These are phyloP conservation scores for Sugiyamaella boreocaroliniensis DNA, from an alignment of 805 yeast genomes.

Conservation along the genomic window DNA sequence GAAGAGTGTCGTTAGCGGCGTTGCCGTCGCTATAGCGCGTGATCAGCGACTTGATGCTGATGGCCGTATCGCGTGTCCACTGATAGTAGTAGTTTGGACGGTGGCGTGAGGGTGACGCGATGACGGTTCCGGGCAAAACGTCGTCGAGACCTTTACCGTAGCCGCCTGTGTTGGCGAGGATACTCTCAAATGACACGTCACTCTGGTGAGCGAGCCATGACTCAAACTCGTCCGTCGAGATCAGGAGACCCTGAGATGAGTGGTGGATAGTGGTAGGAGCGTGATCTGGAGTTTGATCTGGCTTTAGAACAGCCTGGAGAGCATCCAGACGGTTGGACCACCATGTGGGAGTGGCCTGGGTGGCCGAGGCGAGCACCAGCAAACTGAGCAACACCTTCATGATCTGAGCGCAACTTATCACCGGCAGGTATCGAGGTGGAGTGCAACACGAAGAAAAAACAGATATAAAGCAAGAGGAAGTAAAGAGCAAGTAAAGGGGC, in stretches of 20 bases:
- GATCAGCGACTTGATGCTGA: slow-evolving; percentile 53
- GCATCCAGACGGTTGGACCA: not conserved
- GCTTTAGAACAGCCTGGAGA: not conserved
- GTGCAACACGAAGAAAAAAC: not conserved
- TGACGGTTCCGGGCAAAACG: slow-evolving; percentile 61
- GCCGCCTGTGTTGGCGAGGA: slow-evolving; percentile 54
- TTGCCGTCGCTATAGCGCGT: slow-evolving; percentile 44
- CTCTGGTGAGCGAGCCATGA: slow-evolving; percentile 44
- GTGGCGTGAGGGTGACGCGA: slow-evolving; percentile 73
- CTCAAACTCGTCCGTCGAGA: slow-evolving; percentile 36
- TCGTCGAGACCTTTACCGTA: slow-evolving; percentile 29
- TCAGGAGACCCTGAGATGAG: slow-evolving; percentile 17
- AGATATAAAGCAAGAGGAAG: not conserved
- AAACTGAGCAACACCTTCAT: not conserved
- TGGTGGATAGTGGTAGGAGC: not conserved
- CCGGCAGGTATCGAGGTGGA: too few relatives aligned
- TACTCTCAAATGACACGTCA: slow-evolving; percentile 38
- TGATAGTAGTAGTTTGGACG: slow-evolving; percentile 80
- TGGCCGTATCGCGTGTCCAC: slow-evolving; percentile 88
- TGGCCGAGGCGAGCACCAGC: not conserved
- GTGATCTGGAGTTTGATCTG: not conserved
- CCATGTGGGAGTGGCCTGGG: not conserved
- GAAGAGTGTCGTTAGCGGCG: slow-evolving; percentile 23
- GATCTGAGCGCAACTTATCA: not conserved
- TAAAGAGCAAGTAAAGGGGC: too few relatives aligned